Percentiles rank a stretch among this genome's conserved stretches.
Conservation (phyloP, 2,329 filamentous ascomycete genomes). For the Trichoderma afroharzianum region DNA sequence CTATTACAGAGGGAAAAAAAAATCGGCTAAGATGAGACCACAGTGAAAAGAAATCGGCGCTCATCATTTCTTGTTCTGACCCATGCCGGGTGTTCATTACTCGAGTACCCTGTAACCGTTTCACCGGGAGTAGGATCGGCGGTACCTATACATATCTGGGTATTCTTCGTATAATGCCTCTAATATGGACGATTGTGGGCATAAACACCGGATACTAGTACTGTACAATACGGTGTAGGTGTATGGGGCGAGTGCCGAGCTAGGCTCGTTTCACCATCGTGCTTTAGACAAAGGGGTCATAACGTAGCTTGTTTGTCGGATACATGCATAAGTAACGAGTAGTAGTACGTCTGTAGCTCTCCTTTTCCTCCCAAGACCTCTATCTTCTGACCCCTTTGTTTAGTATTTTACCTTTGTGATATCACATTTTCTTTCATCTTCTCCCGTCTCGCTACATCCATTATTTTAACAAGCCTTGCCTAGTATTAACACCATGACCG, state of each 20-base stretch:
- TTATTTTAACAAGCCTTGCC: background rate
- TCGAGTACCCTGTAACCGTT: background rate
- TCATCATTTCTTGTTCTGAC: conserved; percentile 3
- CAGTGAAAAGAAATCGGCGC: background rate
- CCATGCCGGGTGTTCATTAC: conserved; percentile 14
- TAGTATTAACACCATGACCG: background rate
- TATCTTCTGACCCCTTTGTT: background rate
- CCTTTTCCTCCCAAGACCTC: background rate
- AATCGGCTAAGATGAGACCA: conserved; percentile 9
- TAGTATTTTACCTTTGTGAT: background rate
- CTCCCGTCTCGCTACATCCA: background rate
- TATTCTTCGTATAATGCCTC: background rate
- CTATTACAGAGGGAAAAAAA: background rate
- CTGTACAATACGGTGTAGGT: background rate
- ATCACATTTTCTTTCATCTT: background rate
- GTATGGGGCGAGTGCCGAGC: background rate
- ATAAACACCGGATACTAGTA: background rate
- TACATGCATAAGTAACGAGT: background rate
- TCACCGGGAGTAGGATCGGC: background rate
- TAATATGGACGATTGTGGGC: background rate
- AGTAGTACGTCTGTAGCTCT: background rate
- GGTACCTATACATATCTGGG: background rate
- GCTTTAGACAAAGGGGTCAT: background rate
- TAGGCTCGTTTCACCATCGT: conserved; percentile 4
- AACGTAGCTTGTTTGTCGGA: background rate